These are phyloP conservation scores for Trypanosoma melophagium DNA, from an alignment of 208 protist genomes.

Conservation along the genomic window DNA sequence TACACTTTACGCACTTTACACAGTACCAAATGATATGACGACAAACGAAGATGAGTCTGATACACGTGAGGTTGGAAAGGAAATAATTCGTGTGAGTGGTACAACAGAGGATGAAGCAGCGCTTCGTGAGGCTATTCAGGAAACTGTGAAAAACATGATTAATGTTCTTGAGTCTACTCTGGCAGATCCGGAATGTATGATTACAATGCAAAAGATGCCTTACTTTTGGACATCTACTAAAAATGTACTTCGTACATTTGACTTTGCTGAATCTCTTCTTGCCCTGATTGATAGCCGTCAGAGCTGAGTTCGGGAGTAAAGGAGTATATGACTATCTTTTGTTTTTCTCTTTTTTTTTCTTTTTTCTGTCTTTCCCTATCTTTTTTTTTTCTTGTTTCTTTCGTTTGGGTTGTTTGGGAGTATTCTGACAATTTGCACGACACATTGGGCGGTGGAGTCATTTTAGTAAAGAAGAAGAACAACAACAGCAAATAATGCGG, in stretches of 20 bases:
- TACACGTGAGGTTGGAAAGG: not conserved
- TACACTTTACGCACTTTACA: conserved; percentile 77
- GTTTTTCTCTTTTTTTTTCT: too few species aligned
- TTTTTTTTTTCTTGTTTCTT: too few species aligned
- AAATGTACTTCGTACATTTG: conserved; percentile 48
- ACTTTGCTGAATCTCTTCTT: conserved; percentile 49
- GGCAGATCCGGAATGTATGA: conserved; percentile 12
- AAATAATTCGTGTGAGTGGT: not conserved
- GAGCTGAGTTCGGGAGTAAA: not conserved
- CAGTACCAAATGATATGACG: conserved; percentile 27
- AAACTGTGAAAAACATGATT: conserved; percentile 87
- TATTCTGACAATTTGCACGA: too few species aligned
- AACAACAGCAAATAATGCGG: too few species aligned
- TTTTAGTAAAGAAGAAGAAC: too few species aligned
- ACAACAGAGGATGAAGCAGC: conserved; percentile 38
- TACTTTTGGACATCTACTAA: conserved; percentile 47
- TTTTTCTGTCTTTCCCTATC: too few species aligned
- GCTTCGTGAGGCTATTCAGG: conserved; percentile 79
- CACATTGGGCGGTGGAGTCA: too few species aligned
- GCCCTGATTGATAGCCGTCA: conserved; percentile 41
- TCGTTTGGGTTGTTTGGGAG: too few species aligned
- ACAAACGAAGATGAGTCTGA: not conserved
- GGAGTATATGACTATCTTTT: too few species aligned
- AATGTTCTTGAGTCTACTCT: conserved; percentile 51
- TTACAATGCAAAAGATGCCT: conserved; percentile 10